A percentile compares a stretch with the other conserved stretches of the same genome.
phyloP scores from a whole-genome alignment of 208 protist genomes.

The Phytomonas sp. region DNA sequence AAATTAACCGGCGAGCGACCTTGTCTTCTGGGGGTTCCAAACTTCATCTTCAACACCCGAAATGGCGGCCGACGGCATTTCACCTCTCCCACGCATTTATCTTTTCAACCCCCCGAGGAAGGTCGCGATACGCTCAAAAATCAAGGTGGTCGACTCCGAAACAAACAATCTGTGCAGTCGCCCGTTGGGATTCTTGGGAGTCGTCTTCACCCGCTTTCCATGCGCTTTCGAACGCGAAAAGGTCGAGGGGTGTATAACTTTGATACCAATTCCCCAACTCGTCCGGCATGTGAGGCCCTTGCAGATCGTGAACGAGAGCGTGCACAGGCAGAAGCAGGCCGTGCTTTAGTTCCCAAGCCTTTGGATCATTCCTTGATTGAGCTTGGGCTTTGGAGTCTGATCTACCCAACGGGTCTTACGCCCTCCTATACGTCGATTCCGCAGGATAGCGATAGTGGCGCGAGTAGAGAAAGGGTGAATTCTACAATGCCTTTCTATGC shows the following conservation, averaged over 20 bases:
- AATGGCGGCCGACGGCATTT: constrained; percentile 59
- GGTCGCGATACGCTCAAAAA: constrained; percentile 9
- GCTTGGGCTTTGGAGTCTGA: constrained; percentile 20
- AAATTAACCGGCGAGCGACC: neutral
- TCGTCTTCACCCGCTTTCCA: neutral
- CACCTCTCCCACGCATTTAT: neutral
- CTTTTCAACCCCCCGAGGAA: constrained; percentile 12
- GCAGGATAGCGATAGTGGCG: neutral
- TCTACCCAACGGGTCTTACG: neutral
- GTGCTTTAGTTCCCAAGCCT: constrained; percentile 34
- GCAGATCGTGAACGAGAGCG: constrained; percentile 13
- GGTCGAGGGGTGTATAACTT: constrained; percentile 16
- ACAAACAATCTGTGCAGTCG: neutral
- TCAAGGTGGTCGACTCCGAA: neutral
- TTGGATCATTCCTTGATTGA: constrained; percentile 43
- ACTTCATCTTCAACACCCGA: constrained; percentile 15
- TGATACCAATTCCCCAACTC: constrained; percentile 15
- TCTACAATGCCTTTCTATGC: neutral
- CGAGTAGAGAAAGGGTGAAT: neutral
- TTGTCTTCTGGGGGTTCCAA: neutral
- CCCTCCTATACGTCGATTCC: neutral
- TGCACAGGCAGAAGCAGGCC: constrained; percentile 10
- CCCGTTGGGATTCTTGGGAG: neutral
- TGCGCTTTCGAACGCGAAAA: constrained; percentile 7
- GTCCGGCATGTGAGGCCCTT: constrained; percentile 12